Percentiles rank a stretch among this genome's conserved stretches.
These are phyloP conservation scores for Neurospora sp. DNA, from an alignment of 495 filamentous ascomycete genomes.

Conservation along the genomic window DNA sequence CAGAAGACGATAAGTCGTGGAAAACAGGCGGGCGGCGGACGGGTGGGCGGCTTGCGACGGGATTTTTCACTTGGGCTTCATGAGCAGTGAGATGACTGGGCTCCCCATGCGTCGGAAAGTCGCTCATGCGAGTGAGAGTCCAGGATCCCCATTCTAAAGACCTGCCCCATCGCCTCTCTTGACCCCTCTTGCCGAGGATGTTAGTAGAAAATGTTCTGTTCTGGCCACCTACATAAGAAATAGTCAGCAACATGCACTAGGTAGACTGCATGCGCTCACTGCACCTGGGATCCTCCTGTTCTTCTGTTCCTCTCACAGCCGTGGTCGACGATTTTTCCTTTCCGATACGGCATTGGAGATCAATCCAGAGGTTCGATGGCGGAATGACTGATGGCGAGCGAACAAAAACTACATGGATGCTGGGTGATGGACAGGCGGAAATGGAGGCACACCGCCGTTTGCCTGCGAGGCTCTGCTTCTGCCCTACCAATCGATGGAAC, in stretches of 20 bases:
- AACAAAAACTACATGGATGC: neutral
- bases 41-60: conserved; percentile 10
- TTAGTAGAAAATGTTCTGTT: neutral
- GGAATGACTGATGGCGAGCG: neutral
- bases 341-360: neutral
- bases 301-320: neutral
- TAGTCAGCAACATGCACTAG: neutral
- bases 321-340: neutral
- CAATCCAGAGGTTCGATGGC: neutral
- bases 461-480: neutral
- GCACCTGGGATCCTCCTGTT: neutral
- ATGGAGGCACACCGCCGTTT: neutral
- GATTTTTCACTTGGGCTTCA: neutral
- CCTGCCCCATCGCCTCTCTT: neutral
- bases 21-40: conserved; percentile 4
- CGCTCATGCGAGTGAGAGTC: neutral
- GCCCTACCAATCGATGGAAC: neutral
- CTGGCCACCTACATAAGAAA: neutral
- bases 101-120: neutral
- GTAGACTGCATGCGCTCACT: neutral
- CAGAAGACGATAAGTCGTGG: neutral
- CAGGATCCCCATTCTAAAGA: neutral
- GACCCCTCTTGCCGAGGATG: neutral
- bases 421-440: neutral
- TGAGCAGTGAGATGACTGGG: neutral